Evolutionary conservation across 179 eudicot genomes (phyloP), one percentile per base, ranked within the genome.

Genomic region (Amaranthus tricolor): DNA sequence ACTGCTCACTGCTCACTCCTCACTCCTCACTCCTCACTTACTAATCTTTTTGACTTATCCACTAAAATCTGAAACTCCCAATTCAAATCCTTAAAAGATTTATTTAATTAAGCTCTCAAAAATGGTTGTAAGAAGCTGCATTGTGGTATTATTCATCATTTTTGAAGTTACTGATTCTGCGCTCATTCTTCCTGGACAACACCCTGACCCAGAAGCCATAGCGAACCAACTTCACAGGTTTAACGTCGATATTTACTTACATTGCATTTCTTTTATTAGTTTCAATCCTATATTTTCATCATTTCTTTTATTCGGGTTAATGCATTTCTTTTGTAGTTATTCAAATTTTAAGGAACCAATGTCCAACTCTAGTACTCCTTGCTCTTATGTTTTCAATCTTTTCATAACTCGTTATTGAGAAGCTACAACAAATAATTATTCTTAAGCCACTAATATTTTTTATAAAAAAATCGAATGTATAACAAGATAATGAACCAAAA

Each of bases 151-250:
- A 62, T 73, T 76, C 73, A 76, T 72, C 8, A 11, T 78, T 61
- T 78, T 68, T 64, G 61, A 73, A 11, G 56, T 77, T 31, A 31
- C 40, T 48, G 79, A 70, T 45, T 62, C 75, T 2, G 76, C 82
- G 52, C 71, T 85, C 6, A 89, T 91, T 70, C 86, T 88, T 55
- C 88, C 89, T 14, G 89, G 89, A 3, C 93, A 87, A 66, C 96
- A 90, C 71, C 97, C 97, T 13, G 62, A 82, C 81, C 97, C 97
- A 60, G 94, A 91, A 44, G 72, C 83, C 54, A 84, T 91, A 66
- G 92, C 82, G 64, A 84, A 74, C 7, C 81, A 89, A 13, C 82
- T 91, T 66, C 91, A 87, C 44, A 87, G 94, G 97, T 90, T 84
- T 21, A 57, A 43, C 5, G 1, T 20, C 10, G 54, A 19, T 9